These are phyloP conservation scores for Pezicula rhizophila DNA, from an alignment of 2,329 filamentous ascomycete species.

Conservation along the genomic window DNA sequence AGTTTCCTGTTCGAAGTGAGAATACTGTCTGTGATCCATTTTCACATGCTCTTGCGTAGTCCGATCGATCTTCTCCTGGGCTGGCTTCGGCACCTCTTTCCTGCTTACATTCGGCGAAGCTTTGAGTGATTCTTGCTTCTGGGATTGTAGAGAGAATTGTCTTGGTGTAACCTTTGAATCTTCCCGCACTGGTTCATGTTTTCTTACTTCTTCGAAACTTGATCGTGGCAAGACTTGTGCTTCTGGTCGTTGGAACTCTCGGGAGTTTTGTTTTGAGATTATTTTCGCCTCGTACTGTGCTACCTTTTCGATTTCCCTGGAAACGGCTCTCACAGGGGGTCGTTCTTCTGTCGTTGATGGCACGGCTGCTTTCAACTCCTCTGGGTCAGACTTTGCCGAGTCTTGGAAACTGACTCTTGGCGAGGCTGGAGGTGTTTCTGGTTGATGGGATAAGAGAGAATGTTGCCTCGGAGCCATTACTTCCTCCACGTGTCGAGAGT, in stretches of 20 bases:
- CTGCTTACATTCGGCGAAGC: not conserved
- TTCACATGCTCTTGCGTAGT: no score
- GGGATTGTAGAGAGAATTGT: slow-evolving; percentile 1
- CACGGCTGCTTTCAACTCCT: not conserved
- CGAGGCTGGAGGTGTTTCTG: no score
- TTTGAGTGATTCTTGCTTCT: not conserved
- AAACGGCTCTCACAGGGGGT: not conserved
- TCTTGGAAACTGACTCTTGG: no score
- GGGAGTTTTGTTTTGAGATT: not conserved
- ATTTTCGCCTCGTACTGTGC: slow-evolving; percentile 1
- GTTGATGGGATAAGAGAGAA: no score
- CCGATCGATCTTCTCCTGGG: no score
- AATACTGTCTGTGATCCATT: no score
- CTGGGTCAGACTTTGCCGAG: no score
- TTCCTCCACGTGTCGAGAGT: no score
- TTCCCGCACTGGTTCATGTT: not conserved
- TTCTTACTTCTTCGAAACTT: not conserved
- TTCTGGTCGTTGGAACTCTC: not conserved
- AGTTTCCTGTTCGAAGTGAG: no score
- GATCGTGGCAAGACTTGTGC: not conserved
- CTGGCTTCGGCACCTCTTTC: no score
- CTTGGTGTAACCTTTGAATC: not conserved
- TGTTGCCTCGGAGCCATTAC: no score
- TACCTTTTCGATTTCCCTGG: not conserved
- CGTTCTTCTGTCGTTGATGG: not conserved